These are phyloP conservation scores for Lasiodiplodia sp. DNA, from an alignment of 2,329 filamentous ascomycete genomes.

Conservation along the genomic window DNA sequence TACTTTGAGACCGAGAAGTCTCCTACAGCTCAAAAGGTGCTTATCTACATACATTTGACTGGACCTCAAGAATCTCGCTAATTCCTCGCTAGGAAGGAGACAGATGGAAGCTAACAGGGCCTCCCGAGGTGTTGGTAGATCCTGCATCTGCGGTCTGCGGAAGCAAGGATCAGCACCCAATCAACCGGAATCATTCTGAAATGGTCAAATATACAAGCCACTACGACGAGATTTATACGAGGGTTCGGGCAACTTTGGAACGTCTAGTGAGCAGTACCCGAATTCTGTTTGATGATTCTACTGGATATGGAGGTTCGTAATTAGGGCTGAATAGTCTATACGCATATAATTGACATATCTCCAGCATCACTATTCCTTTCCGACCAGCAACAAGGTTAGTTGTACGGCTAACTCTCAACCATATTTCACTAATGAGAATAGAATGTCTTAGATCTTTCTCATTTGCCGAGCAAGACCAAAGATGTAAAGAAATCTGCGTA, in stretches of 20 bases:
- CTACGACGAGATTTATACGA: neutral
- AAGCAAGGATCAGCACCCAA: neutral
- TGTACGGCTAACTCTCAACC: neutral
- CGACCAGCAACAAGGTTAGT: neutral
- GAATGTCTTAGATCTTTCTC: neutral
- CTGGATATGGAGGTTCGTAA: neutral
- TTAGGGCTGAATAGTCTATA: neutral
- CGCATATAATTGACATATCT: neutral
- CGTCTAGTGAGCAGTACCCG: neutral
- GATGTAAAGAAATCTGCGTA: neutral
- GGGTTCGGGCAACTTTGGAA: neutral
- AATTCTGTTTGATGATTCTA: neutral
- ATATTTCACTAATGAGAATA: neutral
- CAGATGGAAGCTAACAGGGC: neutral
- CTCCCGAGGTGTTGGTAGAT: neutral
- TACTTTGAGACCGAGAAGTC: slow-evolving; percentile 18
- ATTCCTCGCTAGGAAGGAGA: neutral
- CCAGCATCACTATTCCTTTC: neutral
- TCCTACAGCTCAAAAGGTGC: neutral
- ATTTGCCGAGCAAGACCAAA: neutral
- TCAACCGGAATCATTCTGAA: neutral
- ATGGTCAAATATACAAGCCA: slow-evolving; percentile 12
- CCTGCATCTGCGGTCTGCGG: neutral
- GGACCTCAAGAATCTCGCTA: neutral
- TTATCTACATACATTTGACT: neutral